Percentiles rank a stretch among this genome's conserved stretches.
Conservation (phyloP, 805 yeast genomes). For the Nakazawaea ishiwadae region DNA sequence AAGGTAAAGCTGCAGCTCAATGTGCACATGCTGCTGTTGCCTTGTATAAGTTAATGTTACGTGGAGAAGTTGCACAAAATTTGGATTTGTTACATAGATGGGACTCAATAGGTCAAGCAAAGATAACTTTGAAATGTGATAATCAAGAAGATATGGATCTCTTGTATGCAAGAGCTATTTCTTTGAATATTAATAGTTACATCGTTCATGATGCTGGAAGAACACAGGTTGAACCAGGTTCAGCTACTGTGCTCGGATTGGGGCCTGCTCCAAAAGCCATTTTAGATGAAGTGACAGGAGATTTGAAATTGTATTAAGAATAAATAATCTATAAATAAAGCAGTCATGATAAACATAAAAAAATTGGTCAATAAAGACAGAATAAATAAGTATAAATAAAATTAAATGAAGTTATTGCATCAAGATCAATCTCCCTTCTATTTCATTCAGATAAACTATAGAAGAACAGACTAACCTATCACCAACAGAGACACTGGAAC, state of each 20-base stretch:
- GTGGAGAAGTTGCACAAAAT: constrained; percentile 49
- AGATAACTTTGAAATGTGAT: constrained; percentile 77
- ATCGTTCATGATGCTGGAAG: constrained; percentile 95
- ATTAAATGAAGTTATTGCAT: constrained; percentile 11
- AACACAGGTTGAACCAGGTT: constrained; percentile 94
- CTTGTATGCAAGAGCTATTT: constrained; percentile 75
- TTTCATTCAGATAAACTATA: constrained; percentile 37
- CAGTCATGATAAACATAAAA: background rate
- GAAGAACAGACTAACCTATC: constrained; percentile 40
- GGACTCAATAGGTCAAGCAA: constrained; percentile 87
- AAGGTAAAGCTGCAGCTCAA: constrained; percentile 97
- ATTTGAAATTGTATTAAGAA: constrained; percentile 61
- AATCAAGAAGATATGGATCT: constrained; percentile 68
- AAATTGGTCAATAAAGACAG: background rate
- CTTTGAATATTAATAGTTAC: constrained; percentile 71
- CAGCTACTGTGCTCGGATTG: constrained; percentile 92
- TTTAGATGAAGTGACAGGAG: constrained; percentile 78
- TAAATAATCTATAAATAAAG: background rate
- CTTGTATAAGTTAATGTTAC: constrained; percentile 66
- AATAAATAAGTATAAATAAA: background rate
- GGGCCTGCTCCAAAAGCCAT: constrained; percentile 93
- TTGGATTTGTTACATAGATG: constrained; percentile 67
- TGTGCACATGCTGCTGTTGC: constrained; percentile 97
- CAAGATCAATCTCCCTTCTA: constrained; percentile 35
- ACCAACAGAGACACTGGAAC: constrained; percentile 32